These are phyloP conservation scores for Hymenoscyphus linearis DNA, from an alignment of 2,329 filamentous ascomycete genomes.

Conservation along the genomic window DNA sequence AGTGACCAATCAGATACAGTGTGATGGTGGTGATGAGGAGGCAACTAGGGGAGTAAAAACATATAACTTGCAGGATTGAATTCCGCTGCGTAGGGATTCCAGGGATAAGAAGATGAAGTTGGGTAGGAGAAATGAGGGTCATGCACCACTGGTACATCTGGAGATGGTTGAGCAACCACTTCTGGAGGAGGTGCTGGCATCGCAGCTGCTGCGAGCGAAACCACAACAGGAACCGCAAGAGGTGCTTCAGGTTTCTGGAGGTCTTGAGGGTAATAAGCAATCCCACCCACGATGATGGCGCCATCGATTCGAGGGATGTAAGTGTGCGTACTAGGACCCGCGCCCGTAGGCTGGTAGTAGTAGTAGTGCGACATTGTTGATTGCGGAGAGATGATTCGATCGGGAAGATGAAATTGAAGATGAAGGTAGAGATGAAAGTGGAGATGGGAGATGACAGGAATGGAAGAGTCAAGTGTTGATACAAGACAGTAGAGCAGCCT, in stretches of 20 bases:
- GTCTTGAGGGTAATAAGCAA: conserved; percentile 15
- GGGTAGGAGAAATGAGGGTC: conserved; percentile 13
- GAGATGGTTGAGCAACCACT: not conserved
- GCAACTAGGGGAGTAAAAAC: not conserved
- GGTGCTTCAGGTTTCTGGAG: not conserved
- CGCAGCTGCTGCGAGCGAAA: conserved; percentile 5
- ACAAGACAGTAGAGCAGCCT: not conserved
- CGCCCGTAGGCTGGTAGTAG: conserved; percentile 28
- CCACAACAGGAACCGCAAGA: not conserved
- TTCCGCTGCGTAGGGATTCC: not conserved
- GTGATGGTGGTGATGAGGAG: not conserved
- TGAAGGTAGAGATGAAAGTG: no score
- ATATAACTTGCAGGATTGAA: not conserved
- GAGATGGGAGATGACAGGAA: not conserved
- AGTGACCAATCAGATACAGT: not conserved
- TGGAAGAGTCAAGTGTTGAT: not conserved
- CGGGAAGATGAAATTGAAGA: conserved; percentile 17
- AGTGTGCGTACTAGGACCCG: conserved; percentile 48
- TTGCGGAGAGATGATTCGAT: conserved; percentile 35
- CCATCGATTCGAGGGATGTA: conserved; percentile 44
- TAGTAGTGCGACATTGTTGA: conserved; percentile 54
- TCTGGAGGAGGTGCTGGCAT: not conserved
- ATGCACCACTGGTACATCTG: conserved; percentile 2
- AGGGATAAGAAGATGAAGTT: not conserved
- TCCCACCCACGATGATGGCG: conserved; percentile 19